phyloP scores from a whole-genome alignment of 2,329 filamentous ascomycete species.

The Colletotrichum sp. region DNA sequence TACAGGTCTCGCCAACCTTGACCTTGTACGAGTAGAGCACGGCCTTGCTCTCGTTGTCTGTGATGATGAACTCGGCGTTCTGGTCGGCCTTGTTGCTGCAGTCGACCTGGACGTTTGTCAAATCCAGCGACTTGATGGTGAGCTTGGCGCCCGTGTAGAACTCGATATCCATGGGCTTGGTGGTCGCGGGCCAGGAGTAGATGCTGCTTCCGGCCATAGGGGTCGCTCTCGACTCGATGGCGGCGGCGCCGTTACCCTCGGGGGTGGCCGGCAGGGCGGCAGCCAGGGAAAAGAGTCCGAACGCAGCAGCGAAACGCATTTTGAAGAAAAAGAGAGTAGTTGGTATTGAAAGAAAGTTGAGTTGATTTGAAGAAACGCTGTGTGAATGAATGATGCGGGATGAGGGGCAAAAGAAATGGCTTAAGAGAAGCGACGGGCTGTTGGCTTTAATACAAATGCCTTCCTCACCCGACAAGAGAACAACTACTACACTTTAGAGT shows the following conservation, averaged over 20 bases:
- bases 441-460: neutral
- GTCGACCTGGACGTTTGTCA: neutral
- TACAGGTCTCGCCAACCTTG: neutral
- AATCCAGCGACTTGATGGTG: neutral
- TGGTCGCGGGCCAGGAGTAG: neutral
- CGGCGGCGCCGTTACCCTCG: neutral
- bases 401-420: rapidly evolving
- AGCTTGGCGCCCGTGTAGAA: neutral
- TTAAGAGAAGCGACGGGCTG: neutral
- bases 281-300: neutral
- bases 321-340: neutral
- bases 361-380: neutral
- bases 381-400: neutral
- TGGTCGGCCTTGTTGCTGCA: neutral
- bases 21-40: neutral
- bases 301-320: neutral
- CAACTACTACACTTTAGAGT: neutral
- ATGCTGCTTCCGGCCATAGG: neutral
- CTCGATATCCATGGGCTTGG: neutral
- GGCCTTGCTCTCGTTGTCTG: neutral
- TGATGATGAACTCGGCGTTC: neutral
- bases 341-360: neutral
- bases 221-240: neutral
- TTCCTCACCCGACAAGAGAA: neutral
- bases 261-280: neutral